A percentile compares a stretch with the other conserved stretches of the same genome.
Conservation (phyloP, 345 rosid genomes). For the Heritiera littoralis region DNA sequence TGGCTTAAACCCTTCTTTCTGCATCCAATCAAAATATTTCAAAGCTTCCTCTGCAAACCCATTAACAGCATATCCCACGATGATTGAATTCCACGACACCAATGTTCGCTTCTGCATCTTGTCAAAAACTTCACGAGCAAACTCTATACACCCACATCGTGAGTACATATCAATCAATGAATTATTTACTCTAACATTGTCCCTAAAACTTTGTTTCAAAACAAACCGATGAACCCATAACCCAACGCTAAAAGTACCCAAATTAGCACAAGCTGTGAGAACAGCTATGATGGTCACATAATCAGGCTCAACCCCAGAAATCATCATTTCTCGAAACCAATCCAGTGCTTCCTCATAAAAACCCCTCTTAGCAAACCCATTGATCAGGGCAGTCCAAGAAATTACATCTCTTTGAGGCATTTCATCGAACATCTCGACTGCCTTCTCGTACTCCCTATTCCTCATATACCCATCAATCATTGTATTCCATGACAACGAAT, state of each 20-base stretch:
- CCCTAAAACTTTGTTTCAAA: constrained; percentile 40
- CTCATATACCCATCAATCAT: constrained; percentile 71
- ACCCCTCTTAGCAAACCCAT: constrained; percentile 63
- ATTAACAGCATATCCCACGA: constrained; percentile 62
- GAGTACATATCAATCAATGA: constrained; percentile 75
- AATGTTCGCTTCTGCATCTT: constrained; percentile 55
- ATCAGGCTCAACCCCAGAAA: constrained; percentile 56
- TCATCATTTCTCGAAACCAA: constrained; percentile 65
- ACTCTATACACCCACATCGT: constrained; percentile 71
- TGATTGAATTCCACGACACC: constrained; percentile 81
- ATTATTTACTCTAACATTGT: constrained; percentile 53
- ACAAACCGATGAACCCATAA: constrained; percentile 58
- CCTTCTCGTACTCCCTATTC: constrained; percentile 42
- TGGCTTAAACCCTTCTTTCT: constrained; percentile 56
- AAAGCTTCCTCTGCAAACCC: constrained; percentile 61
- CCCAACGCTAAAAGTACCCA: constrained; percentile 62
- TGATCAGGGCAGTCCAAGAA: constrained; percentile 78
- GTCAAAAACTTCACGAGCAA: constrained; percentile 58
- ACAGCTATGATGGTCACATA: constrained; percentile 56
- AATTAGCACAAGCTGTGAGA: constrained; percentile 62
- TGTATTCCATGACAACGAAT: constrained; percentile 68
- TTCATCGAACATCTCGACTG: constrained; percentile 52
- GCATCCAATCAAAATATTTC: constrained; percentile 54
- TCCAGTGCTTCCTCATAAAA: constrained; percentile 53
- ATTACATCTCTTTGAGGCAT: constrained; percentile 60